Base-by-base conservation (phyloP, 345 rosid species). In the Eucalyptus cladocalyx region DNA sequence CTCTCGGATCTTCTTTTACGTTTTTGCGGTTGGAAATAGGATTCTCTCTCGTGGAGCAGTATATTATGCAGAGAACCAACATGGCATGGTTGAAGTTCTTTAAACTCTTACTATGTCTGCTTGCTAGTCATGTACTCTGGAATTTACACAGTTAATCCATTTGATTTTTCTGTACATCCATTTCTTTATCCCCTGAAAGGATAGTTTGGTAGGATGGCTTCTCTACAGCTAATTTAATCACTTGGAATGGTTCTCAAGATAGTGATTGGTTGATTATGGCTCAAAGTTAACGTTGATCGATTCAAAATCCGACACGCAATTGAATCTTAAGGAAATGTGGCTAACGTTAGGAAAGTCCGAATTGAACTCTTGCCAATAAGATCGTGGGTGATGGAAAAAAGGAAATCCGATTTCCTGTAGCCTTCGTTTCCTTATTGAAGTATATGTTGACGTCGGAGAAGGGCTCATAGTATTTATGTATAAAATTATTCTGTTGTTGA, bases 341-440 rank as follows among this genome's bases (percentile, higher is more conserved):
- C 30, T 24, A 24, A 0, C n/a, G 4, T 7, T 30, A 65, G 72
- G 72, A 65, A 65, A 14, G 34, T 65, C 72, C 19, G 9, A 65
- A 65, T n/a, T n/a, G 37, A 65, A 65, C 76, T 30, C 0, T 30
- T n/a, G 76, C 37, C 11, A 65, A n/a, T n/a, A 15, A n/a, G 76
- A 4, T 65, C 18, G 18, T n/a, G 37, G 72, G 17, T 60, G 69
- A 60, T 28, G 69, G 16, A 60, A 28, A 60, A 60, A 28, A 13
- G 32, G 69, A 60, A 60, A 0, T 60, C 67, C 1, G 8, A 60
- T 0, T 60, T 26, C 67, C n/a, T 28, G 32, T 28, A 28, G 67
- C 2, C 32, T 60, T 6, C 67, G 32, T 60, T 28, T 60, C 8
- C 67, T 60, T 6, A 28, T 28, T 28, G 67, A 60, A 60, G 32